Evolutionary conservation across 108 stramenopile genomes (phyloP).

Genomic region (Pseudonitzschia multistriata): DNA sequence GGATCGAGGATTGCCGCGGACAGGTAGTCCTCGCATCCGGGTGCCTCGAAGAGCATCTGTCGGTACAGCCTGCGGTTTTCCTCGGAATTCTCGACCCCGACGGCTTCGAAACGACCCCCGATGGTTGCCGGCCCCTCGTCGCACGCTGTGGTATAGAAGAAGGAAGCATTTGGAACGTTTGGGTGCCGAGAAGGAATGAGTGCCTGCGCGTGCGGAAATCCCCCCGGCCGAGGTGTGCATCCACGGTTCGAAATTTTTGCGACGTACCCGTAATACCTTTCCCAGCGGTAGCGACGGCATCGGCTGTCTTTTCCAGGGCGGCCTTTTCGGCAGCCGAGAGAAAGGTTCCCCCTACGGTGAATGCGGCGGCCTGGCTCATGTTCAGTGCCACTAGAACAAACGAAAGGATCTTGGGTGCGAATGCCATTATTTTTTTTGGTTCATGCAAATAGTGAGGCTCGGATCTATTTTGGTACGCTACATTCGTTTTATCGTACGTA

Average conservation of each 20-base stretch:
- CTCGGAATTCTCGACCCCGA: constrained; percentile 80
- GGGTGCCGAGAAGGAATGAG: too few relatives aligned
- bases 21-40: constrained; percentile 72
- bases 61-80: constrained; percentile 84
- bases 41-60: constrained; percentile 77
- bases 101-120: constrained; percentile 70
- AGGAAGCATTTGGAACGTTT: too few relatives aligned
- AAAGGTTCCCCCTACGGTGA: constrained; percentile 44
- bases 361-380: constrained; percentile 13
- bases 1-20: constrained; percentile 89
- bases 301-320: constrained; percentile 45
- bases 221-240: not conserved
- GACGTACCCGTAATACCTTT: constrained; percentile 45
- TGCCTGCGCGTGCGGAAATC: not conserved
- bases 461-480: too few relatives aligned
- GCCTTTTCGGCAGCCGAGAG: constrained; percentile 42
- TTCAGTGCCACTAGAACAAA: constrained; percentile 2
- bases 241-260: not conserved
- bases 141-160: constrained; percentile 46
- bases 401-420: not conserved
- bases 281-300: constrained; percentile 38
- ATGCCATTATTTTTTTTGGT: constrained; percentile 1
- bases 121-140: constrained; percentile 89
- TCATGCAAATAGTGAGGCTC: too few relatives aligned
- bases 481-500: too few relatives aligned